A percentile compares a stretch with the other conserved stretches of the same genome.
Conservation (phyloP, 352 stramenopile species). For the Phytophthora sp. region DNA sequence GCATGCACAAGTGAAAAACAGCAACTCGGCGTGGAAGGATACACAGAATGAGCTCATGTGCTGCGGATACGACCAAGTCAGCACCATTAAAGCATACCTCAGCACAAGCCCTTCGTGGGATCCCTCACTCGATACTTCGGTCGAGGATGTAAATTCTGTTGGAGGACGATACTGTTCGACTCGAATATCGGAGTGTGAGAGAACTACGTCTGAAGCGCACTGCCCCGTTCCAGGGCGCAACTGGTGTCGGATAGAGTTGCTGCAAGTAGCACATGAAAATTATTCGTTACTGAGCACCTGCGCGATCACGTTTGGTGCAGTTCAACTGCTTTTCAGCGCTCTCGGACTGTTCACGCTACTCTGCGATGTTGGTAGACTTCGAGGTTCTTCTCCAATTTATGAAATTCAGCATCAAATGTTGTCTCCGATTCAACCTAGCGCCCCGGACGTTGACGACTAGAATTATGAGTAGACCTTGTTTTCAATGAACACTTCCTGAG, state of each 20-base stretch:
- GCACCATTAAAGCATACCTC: conserved; percentile 20
- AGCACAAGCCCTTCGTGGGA: conserved; percentile 38
- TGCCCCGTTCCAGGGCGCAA: conserved; percentile 42
- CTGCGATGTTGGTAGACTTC: conserved; percentile 60
- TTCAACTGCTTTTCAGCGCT: conserved; percentile 51
- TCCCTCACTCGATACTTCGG: conserved; percentile 29
- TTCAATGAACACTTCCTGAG: conserved; percentile 14
- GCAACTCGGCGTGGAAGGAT: conserved; percentile 35
- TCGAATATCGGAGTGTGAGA: conserved; percentile 16
- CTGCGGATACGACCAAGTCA: conserved; percentile 52
- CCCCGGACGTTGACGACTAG: conserved; percentile 9
- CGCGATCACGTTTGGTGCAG: conserved; percentile 44
- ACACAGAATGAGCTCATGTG: conserved; percentile 61
- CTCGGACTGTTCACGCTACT: conserved; percentile 67
- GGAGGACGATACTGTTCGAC: conserved; percentile 47
- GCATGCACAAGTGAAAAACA: conserved; percentile 37
- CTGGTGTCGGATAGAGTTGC: conserved; percentile 62
- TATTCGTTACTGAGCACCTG: conserved; percentile 55
- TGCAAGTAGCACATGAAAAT: conserved; percentile 49
- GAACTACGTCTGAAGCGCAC: conserved; percentile 25
- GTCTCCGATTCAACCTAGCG: conserved; percentile 28
- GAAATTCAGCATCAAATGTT: conserved; percentile 40
- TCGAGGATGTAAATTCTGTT: conserved; percentile 46
- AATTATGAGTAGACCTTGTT: background rate
- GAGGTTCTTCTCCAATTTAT: conserved; percentile 37